Base-by-base conservation (phyloP, 2,329 filamentous ascomycete genomes). In the Huntiella bhutanensis region DNA sequence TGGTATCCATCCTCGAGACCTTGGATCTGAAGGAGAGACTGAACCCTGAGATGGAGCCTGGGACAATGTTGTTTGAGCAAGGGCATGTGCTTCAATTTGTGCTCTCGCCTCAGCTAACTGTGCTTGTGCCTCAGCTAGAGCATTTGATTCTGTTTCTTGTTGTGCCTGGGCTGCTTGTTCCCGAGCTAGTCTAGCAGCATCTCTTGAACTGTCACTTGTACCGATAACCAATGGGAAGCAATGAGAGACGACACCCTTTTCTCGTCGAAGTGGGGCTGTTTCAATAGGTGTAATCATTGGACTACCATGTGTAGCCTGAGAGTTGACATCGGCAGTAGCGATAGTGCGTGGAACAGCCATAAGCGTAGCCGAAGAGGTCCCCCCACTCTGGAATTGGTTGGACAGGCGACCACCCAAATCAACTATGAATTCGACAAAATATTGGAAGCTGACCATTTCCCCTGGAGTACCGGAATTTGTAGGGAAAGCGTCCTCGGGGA, bases 371-470 rank as follows among this genome's bases (percentile, higher is more conserved):
- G 54, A 56, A n/a, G 55, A 53, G 53, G 69, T 57, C 64, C 73
- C 72, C 13, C 77, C 72, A 37, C 77, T 71, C 55, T 85, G 80
- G 43, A 75, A 61, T 52, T 85, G 76, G n/a, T 75, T 75, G 1
- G 79, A 75, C 36, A 95, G 64, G 58, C 85, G 91, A 34, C 88
- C 88, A 41, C 91, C 87, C 0, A 96, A 69, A 57, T 98, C 91
- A 16, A 95, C 75, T 22, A 96, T 79, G 2, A 95, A 83, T 60
- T 98, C 91, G 15, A 95, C 72, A 53, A 87, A 83, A 57, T 98
- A 96, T 54, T 80, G 84, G 65, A 98, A 96, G 54, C 80, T 86
- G 53, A 98, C 91, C 78, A 96, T 91, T 33, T 83, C 80, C 3
- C 88, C 86, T 0, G 91, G 91, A 0, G 95, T 85, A 46, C 79